These are phyloP conservation scores for Rhizopogon vulgaris DNA, from an alignment of 768 basidiomycete genomes.

Conservation along the genomic window DNA sequence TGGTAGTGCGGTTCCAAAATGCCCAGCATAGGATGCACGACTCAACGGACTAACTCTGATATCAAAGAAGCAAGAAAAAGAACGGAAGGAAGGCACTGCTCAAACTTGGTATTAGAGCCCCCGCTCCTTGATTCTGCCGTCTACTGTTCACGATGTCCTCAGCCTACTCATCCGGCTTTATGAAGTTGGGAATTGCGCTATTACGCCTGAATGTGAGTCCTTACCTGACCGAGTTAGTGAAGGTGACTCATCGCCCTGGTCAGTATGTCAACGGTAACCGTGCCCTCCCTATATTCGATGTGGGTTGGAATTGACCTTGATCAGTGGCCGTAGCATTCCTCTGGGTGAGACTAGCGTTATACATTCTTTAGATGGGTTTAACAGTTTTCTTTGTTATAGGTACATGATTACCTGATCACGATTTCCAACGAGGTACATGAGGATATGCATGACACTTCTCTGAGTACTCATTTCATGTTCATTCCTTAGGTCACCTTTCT, in stretches of 20 bases:
- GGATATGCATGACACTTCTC: neutral
- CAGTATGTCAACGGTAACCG: neutral
- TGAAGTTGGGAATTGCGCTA: neutral
- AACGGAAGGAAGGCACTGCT: too few species aligned
- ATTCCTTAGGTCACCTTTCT: neutral
- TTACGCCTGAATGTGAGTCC: neutral
- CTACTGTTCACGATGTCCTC: neutral
- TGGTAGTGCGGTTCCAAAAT: too few species aligned
- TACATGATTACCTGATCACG: neutral
- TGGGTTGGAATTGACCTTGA: neutral
- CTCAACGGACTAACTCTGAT: too few species aligned
- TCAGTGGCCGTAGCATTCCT: neutral
- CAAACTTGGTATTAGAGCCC: too few species aligned
- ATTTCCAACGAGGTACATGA: neutral
- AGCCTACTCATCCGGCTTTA: neutral
- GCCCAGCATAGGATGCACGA: too few species aligned
- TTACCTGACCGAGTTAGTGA: neutral
- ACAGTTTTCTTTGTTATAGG: neutral
- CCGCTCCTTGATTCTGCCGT: neutral
- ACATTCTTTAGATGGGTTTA: neutral
- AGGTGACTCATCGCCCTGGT: neutral
- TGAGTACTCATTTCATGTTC: neutral
- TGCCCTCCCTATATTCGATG: neutral
- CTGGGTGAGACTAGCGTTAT: neutral
- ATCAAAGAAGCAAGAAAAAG: too few species aligned